Evolutionary conservation across 192 early-diverging fungal genomes (phyloP), one percentile per base, ranked within the genome.

Genomic region (Backusella macrospora): DNA sequence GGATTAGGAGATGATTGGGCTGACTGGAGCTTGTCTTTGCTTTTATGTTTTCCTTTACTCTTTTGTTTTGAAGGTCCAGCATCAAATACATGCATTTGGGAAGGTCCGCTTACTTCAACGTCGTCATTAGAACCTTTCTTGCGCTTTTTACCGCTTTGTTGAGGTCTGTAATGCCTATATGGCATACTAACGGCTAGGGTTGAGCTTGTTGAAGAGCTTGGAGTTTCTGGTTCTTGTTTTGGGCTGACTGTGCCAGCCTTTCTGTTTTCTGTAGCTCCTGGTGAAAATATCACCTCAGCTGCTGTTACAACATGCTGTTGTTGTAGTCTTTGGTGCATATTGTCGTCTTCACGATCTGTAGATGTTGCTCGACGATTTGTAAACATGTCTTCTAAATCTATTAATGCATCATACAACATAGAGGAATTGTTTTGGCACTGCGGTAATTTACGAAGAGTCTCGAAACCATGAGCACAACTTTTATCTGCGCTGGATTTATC

Each of bases 1-100:
- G 52, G 52, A 59, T 5, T 26, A 26, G 52, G 52, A 59, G 52
- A 23, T 10, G 3, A 6, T 23, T 59, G 52, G 26, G 52, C 21
- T 26, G 52, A 59, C 21, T 26, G 21, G 9, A 1, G 18, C 52
- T 59, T 26, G 21, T 23, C 21, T 23, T 59, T 26, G 4, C 13
- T 59, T 59, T 59, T 59, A 4, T 26, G 21, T 10, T 59, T 59
- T 59, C 52, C 52, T 59, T 59, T 59, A 26, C 52, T 21, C 23
- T 59, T 59, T 13, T 59, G 52, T 12, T 59, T 59, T 59, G 52
- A 59, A 59, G 52, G 52, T 13, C 52, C 52, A 23, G 52, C 52
- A 59, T 59, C 21, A 59, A 59, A 59, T 59, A 59, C 52, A 59
- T 59, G 52, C 52, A 59, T 59, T 8, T 59, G 52, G 52, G 52